Evolutionary conservation across 2,329 filamentous ascomycete species (phyloP).

Genomic region (Colletotrichum falcatum): DNA sequence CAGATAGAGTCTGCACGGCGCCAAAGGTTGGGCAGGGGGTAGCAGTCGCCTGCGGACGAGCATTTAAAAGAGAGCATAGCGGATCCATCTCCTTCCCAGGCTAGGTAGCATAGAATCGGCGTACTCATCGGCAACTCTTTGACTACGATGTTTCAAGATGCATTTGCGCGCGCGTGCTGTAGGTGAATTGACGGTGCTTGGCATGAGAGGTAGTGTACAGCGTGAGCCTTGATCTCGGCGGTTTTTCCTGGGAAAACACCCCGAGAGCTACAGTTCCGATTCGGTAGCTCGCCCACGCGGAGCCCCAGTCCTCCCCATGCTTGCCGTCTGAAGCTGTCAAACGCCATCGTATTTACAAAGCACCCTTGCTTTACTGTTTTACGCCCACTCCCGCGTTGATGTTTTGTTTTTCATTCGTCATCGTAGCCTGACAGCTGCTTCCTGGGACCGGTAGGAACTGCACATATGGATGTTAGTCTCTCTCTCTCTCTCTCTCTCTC

Average conservation of each 20-base stretch:
- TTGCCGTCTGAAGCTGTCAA: slow-evolving; percentile 38
- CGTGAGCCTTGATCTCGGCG: slow-evolving; percentile 11
- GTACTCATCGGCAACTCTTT: slow-evolving; percentile 15
- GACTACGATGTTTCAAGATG: background rate
- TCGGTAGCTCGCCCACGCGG: slow-evolving; percentile 13
- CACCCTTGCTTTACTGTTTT: background rate
- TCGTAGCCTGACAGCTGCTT: slow-evolving; percentile 72
- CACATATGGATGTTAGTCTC: slow-evolving; percentile 20
- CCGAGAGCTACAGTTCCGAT: slow-evolving; percentile 5
- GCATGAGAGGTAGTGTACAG: slow-evolving; percentile 35
- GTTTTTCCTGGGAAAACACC: slow-evolving; percentile 2
- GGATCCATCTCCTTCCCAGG: slow-evolving; percentile 18
- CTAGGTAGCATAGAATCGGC: slow-evolving; percentile 35
- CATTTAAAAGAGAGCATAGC: slow-evolving; percentile 41
- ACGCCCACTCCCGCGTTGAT: background rate
- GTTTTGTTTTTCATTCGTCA: slow-evolving; percentile 64
- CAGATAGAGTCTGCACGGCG: slow-evolving; percentile 57
- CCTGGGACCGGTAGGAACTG: slow-evolving; percentile 69
- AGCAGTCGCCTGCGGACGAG: slow-evolving; percentile 10
- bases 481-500: background rate
- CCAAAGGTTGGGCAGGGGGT: background rate
- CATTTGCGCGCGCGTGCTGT: slow-evolving; percentile 8
- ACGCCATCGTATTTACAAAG: slow-evolving; percentile 45
- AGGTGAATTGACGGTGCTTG: slow-evolving; percentile 20
- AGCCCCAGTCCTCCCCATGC: slow-evolving; percentile 14